phyloP scores from a whole-genome alignment of 2,329 filamentous ascomycete species.

The Ciborinia camelliae region DNA sequence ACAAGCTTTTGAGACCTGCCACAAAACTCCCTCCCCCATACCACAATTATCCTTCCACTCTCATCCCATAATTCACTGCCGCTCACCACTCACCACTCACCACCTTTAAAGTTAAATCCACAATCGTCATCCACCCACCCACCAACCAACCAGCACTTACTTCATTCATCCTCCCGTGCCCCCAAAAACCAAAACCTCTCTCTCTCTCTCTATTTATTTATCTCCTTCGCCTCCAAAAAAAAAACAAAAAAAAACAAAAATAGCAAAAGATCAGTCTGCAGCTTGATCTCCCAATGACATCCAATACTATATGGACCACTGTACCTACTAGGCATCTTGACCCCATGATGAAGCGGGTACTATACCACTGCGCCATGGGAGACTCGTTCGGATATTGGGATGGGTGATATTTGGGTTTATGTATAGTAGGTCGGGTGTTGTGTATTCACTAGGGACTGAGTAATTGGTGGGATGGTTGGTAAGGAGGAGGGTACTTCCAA shows the following conservation, averaged over 20 bases:
- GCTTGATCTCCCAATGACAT: background rate
- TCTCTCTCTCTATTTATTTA: no score
- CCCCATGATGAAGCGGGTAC: background rate
- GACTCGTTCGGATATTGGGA: background rate
- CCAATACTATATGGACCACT: background rate
- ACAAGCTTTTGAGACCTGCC: no score
- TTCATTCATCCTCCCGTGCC: no score
- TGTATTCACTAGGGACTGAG: background rate
- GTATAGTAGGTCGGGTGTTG: background rate
- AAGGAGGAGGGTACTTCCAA: no score
- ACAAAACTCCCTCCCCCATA: background rate
- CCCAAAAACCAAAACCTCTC: background rate
- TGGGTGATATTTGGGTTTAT: background rate
- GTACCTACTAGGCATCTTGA: background rate
- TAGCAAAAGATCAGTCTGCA: background rate
- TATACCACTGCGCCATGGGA: background rate
- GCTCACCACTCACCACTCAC: no score
- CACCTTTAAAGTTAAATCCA: no score
- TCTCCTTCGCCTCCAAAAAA: background rate
- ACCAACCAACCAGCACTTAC: no score
- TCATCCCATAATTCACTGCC: no score
- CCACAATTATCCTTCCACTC: no score
- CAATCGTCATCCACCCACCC: no score
- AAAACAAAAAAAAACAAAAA: background rate
- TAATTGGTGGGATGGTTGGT: background rate